Evolutionary conservation across 116 monocot genomes (phyloP).

Genomic region (Papilionanthe hybrid): DNA sequence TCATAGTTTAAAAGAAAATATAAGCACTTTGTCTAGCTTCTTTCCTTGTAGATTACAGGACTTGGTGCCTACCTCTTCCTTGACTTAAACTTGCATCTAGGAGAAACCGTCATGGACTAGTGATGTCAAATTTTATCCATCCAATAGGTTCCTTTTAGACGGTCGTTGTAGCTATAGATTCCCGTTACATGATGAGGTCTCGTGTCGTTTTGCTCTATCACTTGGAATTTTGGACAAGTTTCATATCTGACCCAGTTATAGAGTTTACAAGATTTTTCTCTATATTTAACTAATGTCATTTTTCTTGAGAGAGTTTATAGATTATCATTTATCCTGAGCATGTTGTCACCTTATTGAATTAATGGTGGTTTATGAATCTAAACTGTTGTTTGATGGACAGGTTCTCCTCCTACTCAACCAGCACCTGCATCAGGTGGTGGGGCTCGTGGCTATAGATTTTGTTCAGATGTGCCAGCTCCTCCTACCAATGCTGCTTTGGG

Average conservation of each 20-base stretch:
- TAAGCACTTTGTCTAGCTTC: background rate
- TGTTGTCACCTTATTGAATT: background rate
- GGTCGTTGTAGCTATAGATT: no score
- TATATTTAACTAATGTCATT: background rate
- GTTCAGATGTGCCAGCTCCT: constrained; percentile 64
- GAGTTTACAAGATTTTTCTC: background rate
- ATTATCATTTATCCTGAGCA: background rate
- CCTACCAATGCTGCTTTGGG: constrained; percentile 58
- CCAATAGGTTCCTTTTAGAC: background rate
- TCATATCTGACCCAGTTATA: background rate
- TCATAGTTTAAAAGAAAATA: background rate
- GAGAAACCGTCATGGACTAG: background rate
- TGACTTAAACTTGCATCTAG: background rate
- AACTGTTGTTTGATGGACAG: constrained; percentile 11
- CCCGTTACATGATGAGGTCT: background rate
- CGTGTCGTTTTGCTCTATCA: background rate
- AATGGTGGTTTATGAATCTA: background rate
- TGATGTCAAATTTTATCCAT: background rate
- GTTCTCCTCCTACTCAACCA: constrained; percentile 23
- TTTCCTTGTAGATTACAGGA: background rate
- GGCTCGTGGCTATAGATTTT: constrained; percentile 33
- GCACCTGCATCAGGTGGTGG: constrained; percentile 22
- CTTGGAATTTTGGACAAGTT: no score
- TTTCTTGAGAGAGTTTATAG: background rate
- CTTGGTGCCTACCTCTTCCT: background rate